phyloP scores from a whole-genome alignment of 1,284 basidiomycete species.

The Malassezia nana region DNA sequence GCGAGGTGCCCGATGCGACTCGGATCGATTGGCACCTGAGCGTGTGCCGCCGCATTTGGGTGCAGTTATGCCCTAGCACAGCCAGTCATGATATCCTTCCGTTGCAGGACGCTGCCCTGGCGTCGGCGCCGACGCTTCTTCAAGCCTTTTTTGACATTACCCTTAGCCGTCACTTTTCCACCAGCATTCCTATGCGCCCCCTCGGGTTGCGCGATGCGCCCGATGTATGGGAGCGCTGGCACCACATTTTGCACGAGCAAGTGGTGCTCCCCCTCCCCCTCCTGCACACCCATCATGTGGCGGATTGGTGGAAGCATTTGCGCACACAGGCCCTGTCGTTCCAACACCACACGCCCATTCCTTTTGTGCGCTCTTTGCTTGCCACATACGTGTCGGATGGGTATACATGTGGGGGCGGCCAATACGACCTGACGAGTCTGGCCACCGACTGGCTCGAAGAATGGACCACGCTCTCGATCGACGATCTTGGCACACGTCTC shows the following conservation, averaged over 20 bases:
- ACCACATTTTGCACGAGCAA: not conserved
- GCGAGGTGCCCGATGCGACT: not conserved
- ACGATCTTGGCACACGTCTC: not conserved
- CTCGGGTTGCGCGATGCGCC: not conserved
- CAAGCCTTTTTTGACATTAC: constrained; percentile 12
- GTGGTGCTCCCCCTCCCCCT: not conserved
- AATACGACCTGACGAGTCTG: constrained; percentile 6
- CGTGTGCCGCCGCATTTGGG: not conserved
- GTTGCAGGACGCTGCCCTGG: not conserved
- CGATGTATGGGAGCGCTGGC: constrained; percentile 1
- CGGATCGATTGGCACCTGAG: not conserved
- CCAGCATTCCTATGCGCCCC: constrained; percentile 9
- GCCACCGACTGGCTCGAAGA: not conserved
- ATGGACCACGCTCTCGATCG: not conserved
- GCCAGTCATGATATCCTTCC: not conserved
- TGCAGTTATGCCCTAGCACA: not conserved
- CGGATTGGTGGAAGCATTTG: constrained; percentile 1
- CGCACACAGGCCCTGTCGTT: not conserved
- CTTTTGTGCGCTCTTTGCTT: constrained; percentile 12
- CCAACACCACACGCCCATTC: not conserved
- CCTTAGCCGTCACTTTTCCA: constrained; percentile 11
- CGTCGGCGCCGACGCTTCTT: not conserved
- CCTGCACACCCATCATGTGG: not conserved
- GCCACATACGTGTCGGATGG: constrained; percentile 3
- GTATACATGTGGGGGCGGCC: not conserved